phyloP scores from a whole-genome alignment of 345 rosid species.

The Adansonia digitata region DNA sequence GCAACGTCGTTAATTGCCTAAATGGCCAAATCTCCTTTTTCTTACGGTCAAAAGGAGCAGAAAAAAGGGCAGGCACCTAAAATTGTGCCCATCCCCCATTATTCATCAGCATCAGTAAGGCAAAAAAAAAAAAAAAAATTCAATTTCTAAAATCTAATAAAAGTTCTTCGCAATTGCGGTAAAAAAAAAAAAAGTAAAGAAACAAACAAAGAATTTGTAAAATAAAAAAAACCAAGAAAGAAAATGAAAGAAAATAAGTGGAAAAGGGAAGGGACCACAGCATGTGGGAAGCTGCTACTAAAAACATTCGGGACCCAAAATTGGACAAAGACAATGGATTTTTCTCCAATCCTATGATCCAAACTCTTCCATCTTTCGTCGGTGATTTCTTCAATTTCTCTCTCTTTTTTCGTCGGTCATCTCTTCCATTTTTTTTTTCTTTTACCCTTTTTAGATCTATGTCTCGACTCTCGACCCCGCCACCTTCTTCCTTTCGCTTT shows the following conservation, averaged over 20 bases:
- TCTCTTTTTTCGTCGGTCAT: no score
- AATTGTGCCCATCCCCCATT: not conserved
- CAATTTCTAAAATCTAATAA: not conserved
- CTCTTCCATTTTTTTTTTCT: constrained; percentile 2
- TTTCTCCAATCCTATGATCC: constrained; percentile 12
- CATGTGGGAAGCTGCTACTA: constrained; percentile 38
- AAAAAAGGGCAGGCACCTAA: not conserved
- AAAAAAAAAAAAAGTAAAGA: not conserved
- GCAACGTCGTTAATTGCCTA: not conserved
- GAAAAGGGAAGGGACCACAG: constrained; percentile 16
- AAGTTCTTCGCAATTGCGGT: no score
- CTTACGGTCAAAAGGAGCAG: not conserved
- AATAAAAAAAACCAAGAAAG: not conserved
- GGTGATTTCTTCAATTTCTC: constrained; percentile 33
- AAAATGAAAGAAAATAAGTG: not conserved
- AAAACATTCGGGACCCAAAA: constrained; percentile 32
- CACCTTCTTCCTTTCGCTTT: not conserved
- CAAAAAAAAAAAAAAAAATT: no score
- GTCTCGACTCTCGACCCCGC: constrained; percentile 5
- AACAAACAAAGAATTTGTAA: not conserved
- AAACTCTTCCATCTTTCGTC: no score
- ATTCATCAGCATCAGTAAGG: not conserved
- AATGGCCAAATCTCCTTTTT: not conserved
- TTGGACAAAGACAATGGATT: constrained; percentile 22
- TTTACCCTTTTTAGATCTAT: constrained; percentile 23